phyloP scores from a whole-genome alignment of 2,329 filamentous ascomycete species.

The Neopestalotiopsis rosae region DNA sequence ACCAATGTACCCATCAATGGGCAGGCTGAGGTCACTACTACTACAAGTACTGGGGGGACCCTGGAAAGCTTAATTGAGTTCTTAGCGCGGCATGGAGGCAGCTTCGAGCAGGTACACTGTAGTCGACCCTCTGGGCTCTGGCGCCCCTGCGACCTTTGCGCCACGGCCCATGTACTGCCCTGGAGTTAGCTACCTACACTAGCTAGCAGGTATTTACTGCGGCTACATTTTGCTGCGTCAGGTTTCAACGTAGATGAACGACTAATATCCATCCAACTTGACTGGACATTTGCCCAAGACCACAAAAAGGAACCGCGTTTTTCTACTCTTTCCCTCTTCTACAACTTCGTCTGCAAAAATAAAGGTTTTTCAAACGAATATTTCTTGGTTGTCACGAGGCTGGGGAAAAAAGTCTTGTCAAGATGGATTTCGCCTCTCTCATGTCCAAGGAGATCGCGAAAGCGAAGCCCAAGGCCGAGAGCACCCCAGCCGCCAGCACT shows the following conservation, averaged over 20 bases:
- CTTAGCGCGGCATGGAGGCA: background rate
- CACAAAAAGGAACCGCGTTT: background rate
- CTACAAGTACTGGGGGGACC: background rate
- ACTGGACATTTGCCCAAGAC: too few relatives aligned
- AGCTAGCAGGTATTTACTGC: background rate
- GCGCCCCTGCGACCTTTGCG: background rate
- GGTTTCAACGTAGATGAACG: too few relatives aligned
- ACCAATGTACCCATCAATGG: background rate
- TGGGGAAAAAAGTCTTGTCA: conserved; percentile 26
- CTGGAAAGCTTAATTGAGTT: conserved; percentile 16
- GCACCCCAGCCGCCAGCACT: conserved; percentile 19
- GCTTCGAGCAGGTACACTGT: background rate
- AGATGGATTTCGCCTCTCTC: conserved; percentile 93
- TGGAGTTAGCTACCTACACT: background rate
- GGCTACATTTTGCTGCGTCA: too few relatives aligned
- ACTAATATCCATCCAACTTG: too few relatives aligned
- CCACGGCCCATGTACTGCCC: background rate
- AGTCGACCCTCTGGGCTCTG: background rate
- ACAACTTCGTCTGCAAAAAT: background rate
- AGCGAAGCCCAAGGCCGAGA: conserved; percentile 57
- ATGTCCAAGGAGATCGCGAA: conserved; percentile 95
- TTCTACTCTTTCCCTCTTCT: background rate
- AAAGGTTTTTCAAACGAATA: too few relatives aligned
- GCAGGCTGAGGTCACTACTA: background rate
- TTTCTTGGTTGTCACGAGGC: too few relatives aligned